Evolutionary conservation across 805 yeast species (phyloP), one percentile per base, ranked within the genome.

Genomic region (Candida ponderosae): DNA sequence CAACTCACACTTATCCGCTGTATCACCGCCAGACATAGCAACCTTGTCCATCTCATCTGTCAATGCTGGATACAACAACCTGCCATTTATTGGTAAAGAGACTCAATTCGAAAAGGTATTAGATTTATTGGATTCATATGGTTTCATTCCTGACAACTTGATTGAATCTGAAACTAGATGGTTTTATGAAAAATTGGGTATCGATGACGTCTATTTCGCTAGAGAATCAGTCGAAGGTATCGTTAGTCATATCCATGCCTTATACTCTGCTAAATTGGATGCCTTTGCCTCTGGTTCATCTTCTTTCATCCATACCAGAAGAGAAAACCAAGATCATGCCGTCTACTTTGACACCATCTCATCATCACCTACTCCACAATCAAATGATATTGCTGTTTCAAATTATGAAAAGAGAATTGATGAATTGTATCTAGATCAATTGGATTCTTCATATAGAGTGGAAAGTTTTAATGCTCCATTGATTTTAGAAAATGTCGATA

Each of bases 181-280:
- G 94, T 89, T 90, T 58, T 93, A 93, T 65, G 76, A 82, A 40
- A 63, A 74, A 30, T 70, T 90, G 46, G 96, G 96, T 20, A 87
- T 90, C 41, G 96, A 89, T 55, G 96, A 88, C 54, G 81, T 86
- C 23, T 90, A 84, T 61, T 89, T 90, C 57, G 93, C 93, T 31
- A 76, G 82, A 44, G 96, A 90, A 55, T 66, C 84, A 5, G 82
- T 89, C 13, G 76, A 72, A 37, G 84, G 81, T 42, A 83, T 90
- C 47, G 89, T 85, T 15, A 74, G 81, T 38, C 88, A 89, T 54
- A 85, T 90, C 49, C 83, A 83, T 53, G 83, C 96, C 9, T 68
- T 90, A 38, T 90, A 90, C 62, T 85, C 96, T 26, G 89, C 97
- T 40, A 93, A 93, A 58, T 74, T 93, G 37, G 93, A 90, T 48